These are phyloP conservation scores for Kodamaea arcana DNA, from an alignment of 1,139 yeast genomes.

Conservation along the genomic window DNA sequence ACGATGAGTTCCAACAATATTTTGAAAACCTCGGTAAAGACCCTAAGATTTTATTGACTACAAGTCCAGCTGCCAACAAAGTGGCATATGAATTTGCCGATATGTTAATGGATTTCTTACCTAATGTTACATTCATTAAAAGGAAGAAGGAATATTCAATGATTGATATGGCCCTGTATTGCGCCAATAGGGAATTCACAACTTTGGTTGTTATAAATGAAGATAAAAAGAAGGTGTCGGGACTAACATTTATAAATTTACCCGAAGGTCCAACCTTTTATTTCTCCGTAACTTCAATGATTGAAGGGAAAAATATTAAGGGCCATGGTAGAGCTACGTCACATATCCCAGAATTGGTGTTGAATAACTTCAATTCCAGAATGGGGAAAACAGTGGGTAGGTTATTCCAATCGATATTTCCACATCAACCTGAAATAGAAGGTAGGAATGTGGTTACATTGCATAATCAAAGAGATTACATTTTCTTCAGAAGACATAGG, in stretches of 20 bases:
- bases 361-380: conserved; percentile 88
- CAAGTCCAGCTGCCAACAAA: conserved; percentile 81
- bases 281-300: conserved; percentile 77
- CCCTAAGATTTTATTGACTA: conserved; percentile 86
- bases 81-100: conserved; percentile 91
- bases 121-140: conserved; percentile 81
- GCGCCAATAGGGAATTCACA: conserved; percentile 79
- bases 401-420: conserved; percentile 86
- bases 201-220: conserved; percentile 87
- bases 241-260: conserved; percentile 85
- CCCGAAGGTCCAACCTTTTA: conserved; percentile 96
- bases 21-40: conserved; percentile 49
- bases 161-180: conserved; percentile 80
- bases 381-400: conserved; percentile 91
- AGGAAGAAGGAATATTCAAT: conserved; percentile 80
- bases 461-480: conserved; percentile 93
- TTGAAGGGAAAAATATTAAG: conserved; percentile 65
- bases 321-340: conserved; percentile 92
- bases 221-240: conserved; percentile 87
- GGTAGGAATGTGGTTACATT: conserved; percentile 94
- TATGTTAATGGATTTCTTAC: conserved; percentile 75
- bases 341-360: conserved; percentile 85
- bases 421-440: conserved; percentile 86
- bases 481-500: conserved; percentile 92
- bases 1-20: conserved; percentile 70